phyloP scores from a whole-genome alignment of 2,329 filamentous ascomycete species.

The Emergomyces africanus region DNA sequence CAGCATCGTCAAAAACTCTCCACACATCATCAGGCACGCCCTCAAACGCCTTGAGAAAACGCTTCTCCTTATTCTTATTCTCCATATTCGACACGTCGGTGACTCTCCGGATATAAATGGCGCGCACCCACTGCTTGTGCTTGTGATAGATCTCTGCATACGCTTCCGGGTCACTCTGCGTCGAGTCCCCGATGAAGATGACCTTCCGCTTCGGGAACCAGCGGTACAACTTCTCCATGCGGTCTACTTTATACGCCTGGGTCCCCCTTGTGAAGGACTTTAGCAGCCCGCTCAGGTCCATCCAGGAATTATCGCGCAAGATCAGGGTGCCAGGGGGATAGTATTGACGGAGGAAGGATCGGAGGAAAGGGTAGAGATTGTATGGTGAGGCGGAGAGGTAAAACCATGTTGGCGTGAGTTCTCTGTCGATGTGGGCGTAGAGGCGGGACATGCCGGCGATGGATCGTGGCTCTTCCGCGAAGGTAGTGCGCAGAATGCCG shows the following conservation, averaged over 20 bases:
- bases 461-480: constrained; percentile 59
- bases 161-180: constrained; percentile 79
- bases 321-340: constrained; percentile 72
- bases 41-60: constrained; percentile 76
- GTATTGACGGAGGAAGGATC: constrained; percentile 54
- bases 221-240: constrained; percentile 61
- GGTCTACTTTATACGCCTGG: constrained; percentile 71
- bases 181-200: constrained; percentile 80
- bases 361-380: constrained; percentile 82
- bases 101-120: constrained; percentile 78
- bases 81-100: constrained; percentile 61
- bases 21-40: constrained; percentile 57
- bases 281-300: constrained; percentile 68
- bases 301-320: constrained; percentile 74
- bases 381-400: constrained; percentile 92
- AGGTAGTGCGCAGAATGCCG: constrained; percentile 73
- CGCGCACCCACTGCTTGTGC: constrained; percentile 62
- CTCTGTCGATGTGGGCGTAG: constrained; percentile 52
- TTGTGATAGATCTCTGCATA: constrained; percentile 66
- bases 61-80: constrained; percentile 56
- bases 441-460: constrained; percentile 74
- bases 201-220: constrained; percentile 72
- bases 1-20: constrained; percentile 70
- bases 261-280: constrained; percentile 68
- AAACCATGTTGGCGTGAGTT: constrained; percentile 63